Conservation (phyloP, 805 yeast species). For the Yarrowia porcina region DNA sequence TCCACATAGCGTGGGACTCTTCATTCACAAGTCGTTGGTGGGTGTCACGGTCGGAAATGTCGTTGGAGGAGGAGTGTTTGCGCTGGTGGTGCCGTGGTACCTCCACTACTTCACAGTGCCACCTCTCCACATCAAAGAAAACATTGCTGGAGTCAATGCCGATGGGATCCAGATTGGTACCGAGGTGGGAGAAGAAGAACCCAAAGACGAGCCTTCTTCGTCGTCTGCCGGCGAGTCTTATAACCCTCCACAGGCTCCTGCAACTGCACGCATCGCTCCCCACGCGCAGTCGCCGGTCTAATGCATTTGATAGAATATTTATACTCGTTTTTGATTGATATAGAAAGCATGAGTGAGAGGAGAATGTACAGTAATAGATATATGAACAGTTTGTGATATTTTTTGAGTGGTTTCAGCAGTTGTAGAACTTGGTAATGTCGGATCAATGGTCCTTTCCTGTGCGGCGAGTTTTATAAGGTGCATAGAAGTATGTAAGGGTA, state of each 20-base stretch:
- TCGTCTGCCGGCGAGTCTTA: background rate
- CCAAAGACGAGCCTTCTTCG: constrained; percentile 4
- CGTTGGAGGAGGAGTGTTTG: background rate
- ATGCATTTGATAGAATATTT: constrained; percentile 9
- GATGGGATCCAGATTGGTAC: constrained; percentile 16
- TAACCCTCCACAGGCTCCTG: background rate
- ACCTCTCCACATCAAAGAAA: background rate
- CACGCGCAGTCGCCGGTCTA: constrained; percentile 8
- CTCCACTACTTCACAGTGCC: background rate
- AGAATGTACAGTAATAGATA: no score
- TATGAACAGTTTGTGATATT: no score
- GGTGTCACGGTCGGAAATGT: background rate
- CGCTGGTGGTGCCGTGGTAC: background rate
- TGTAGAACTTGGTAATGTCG: no score
- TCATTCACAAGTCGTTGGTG: constrained; percentile 28
- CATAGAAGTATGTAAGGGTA: no score
- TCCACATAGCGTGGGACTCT: constrained; percentile 8
- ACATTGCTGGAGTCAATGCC: background rate
- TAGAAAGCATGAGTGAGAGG: no score
- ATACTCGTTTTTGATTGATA: background rate
- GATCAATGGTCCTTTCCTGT: no score
- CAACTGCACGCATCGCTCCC: background rate
- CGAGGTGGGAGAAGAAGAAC: constrained; percentile 4
- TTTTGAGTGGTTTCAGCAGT: no score
- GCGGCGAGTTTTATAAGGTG: no score